A percentile compares a stretch with the other conserved stretches of the same genome.
Evolutionary conservation across 345 rosid species (phyloP).

Genomic region (Aquilaria yunnanensis): DNA sequence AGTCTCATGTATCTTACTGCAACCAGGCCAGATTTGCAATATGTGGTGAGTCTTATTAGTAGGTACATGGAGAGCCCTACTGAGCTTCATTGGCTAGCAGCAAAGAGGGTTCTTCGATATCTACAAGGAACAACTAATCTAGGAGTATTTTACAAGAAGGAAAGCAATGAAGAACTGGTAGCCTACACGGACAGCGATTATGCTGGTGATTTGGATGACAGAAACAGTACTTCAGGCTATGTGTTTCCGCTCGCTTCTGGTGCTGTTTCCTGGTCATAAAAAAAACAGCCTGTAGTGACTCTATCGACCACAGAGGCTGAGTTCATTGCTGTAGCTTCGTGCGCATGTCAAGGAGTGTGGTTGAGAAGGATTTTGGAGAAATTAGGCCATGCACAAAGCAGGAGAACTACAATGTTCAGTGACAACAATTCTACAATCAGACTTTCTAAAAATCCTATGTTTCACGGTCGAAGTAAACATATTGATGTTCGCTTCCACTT

Average conservation of each 20-base stretch:
- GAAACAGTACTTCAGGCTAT: not conserved
- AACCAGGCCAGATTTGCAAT: not conserved
- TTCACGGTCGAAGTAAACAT: constrained; percentile 1
- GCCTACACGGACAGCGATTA: not conserved
- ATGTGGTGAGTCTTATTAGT: not conserved
- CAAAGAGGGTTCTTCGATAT: not conserved
- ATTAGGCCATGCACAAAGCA: not conserved
- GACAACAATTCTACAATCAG: constrained; percentile 1
- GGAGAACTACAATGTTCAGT: not conserved
- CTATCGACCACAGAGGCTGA: not conserved
- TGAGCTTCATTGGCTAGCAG: not conserved
- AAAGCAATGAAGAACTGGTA: not conserved
- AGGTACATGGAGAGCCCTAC: not conserved
- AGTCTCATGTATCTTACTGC: not conserved
- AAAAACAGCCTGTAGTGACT: not conserved
- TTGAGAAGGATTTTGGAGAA: not conserved
- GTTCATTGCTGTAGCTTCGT: not conserved
- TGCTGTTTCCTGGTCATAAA: not conserved
- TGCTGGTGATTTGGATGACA: not conserved
- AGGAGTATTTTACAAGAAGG: not conserved
- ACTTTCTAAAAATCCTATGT: not conserved
- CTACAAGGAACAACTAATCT: not conserved
- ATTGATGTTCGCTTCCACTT: constrained; percentile 3
- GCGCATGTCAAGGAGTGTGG: not conserved
- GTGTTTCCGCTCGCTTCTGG: not conserved